Base-by-base conservation (phyloP, 2,329 filamentous ascomycete species). In the Alternaria viburni region DNA sequence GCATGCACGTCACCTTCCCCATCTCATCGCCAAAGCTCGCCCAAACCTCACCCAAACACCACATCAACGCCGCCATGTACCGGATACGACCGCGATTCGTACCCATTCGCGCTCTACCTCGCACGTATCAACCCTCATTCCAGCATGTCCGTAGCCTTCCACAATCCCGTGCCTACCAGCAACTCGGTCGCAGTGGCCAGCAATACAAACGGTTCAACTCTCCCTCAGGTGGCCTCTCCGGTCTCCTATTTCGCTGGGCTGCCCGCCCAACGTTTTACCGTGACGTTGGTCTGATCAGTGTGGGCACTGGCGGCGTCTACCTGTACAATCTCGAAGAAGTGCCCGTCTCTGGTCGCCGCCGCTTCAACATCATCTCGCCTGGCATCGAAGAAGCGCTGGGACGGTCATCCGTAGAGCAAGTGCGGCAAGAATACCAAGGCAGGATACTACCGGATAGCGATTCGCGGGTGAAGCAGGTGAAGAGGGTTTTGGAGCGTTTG, bases 331-430 rank as follows among this genome's bases (percentile, higher is more conserved):
- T 92, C 45, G 90, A 95, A 77, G 86, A 86, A 30, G 91, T 94
- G 13, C 91, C 91, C 2, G 84, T 93, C 7, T 91, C 89, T 6
- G 90, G 90, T 0, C 87, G 92, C 9, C 84, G 84, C 71, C 86
- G 92, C 36, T 95, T 95, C 85, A 94, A 93, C 77, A 87, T 88
- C 75, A 86, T 89, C 64, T 83, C 82, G 36, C 82, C 88, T 7
- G 82, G 83, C 21, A 77, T 83, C 6, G 88, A 92, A 57, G 83
- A 86, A 52, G 75, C 80, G 57, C 80, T 87, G 30, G 85, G 84
- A n/a, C 76, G 84, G 59, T 77, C 84, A 59, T 83, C 88, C 73
- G 88, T 89, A 71, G 80, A 85, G 65, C 80, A 85, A 59, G 83
- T 92, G 13, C 82, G 91, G 65, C 81, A 86, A 70, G 77, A 84